phyloP scores from a whole-genome alignment of 129 eudicot species.

The Erigeron canadensis region DNA sequence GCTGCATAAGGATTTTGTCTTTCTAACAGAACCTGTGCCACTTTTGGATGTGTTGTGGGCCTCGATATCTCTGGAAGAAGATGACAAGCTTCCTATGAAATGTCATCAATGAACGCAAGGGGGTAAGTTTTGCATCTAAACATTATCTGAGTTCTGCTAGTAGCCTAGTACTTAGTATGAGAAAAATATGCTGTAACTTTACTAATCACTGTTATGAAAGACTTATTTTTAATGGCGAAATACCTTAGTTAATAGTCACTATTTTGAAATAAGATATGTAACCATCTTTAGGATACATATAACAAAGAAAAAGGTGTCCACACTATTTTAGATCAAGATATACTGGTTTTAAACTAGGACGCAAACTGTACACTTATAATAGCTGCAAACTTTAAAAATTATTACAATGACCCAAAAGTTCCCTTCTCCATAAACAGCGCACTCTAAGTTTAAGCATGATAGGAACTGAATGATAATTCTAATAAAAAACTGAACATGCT shows the following conservation, averaged over 20 bases:
- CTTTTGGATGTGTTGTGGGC: slow-evolving; percentile 90
- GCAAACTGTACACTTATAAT: slow-evolving; percentile 6
- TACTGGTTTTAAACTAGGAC: slow-evolving; percentile 3
- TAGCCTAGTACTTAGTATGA: slow-evolving; percentile 14
- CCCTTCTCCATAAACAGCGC: slow-evolving; percentile 8
- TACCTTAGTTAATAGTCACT: neutral
- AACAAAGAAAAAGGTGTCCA: neutral
- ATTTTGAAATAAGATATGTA: neutral
- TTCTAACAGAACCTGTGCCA: slow-evolving; percentile 80
- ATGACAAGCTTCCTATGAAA: slow-evolving; percentile 73
- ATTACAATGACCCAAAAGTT: slow-evolving; percentile 1
- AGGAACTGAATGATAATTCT: neutral
- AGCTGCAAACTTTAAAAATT: slow-evolving; percentile 3
- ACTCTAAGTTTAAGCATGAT: neutral
- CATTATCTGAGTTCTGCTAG: slow-evolving; percentile 8
- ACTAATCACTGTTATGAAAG: neutral
- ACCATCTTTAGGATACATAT: neutral
- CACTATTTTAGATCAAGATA: slow-evolving; percentile 3
- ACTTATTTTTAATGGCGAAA: slow-evolving; percentile 1
- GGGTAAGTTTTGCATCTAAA: neutral
- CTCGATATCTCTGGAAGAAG: slow-evolving; percentile 89
- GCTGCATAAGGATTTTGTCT: slow-evolving; percentile 85
- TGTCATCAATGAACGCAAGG: neutral
- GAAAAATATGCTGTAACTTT: neutral
- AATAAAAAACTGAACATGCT: neutral